These are phyloP conservation scores for Globisporangium parvum DNA, from an alignment of 352 stramenopile species.

Conservation along the genomic window DNA sequence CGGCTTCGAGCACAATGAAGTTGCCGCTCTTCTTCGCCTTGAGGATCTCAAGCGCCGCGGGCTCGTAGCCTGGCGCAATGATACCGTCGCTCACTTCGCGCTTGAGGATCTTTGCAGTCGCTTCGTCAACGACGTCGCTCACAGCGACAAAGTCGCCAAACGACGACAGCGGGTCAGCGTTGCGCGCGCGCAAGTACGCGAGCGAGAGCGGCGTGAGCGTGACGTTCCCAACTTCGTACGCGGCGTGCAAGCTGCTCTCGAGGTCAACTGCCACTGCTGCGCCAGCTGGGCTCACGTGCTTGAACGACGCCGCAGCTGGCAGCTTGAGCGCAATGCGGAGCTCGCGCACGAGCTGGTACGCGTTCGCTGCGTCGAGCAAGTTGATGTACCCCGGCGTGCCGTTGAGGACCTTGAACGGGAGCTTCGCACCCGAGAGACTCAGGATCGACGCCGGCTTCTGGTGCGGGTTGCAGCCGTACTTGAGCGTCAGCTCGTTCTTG, in stretches of 20 bases:
- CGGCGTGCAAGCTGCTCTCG: constrained; percentile 86
- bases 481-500: constrained; percentile 90
- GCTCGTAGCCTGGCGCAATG: constrained; percentile 98
- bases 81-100: constrained; percentile 99
- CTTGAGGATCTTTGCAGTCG: constrained; percentile 97
- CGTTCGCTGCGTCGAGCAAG: constrained; percentile 97
- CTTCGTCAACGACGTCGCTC: constrained; percentile 97
- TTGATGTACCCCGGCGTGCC: constrained; percentile 99
- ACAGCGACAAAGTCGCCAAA: constrained; percentile 99
- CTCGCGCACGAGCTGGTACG: constrained; percentile 98
- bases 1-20: constrained; percentile 98
- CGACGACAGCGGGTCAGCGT: constrained; percentile 98
- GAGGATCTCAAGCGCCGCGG: constrained; percentile 96
- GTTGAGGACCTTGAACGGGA: constrained; percentile 88
- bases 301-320: constrained; percentile 96
- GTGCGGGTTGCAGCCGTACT: constrained; percentile 99
- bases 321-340: constrained; percentile 92
- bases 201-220: constrained; percentile 93
- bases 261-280: constrained; percentile 97
- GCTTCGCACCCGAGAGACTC: constrained; percentile 50
- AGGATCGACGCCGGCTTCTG: constrained; percentile 94
- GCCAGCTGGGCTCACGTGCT: constrained; percentile 97
- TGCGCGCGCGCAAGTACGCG: constrained; percentile 97
- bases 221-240: constrained; percentile 93
- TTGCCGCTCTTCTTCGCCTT: constrained; percentile 98